Percentiles rank a stretch among this genome's conserved stretches.
phyloP scores from a whole-genome alignment of 805 yeast genomes.

The Spathaspora hagerdaliae region DNA sequence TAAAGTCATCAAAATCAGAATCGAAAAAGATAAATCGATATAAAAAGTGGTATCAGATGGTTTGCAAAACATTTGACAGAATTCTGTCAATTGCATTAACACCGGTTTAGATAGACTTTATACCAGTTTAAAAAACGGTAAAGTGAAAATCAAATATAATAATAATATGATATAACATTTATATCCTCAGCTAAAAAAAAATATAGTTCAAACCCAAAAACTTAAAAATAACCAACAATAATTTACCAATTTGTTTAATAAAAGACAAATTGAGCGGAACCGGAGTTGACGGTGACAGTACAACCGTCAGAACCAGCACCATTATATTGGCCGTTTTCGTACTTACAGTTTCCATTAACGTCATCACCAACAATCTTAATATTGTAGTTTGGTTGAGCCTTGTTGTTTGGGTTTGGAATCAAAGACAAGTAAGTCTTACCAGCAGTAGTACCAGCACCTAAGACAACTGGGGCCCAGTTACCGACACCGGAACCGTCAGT shows the following conservation, averaged over 20 bases:
- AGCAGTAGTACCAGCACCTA: conserved; percentile 83
- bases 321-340: conserved; percentile 72
- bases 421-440: conserved; percentile 76
- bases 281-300: conserved; percentile 63
- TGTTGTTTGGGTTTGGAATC: conserved; percentile 94
- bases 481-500: conserved; percentile 73
- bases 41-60: no score
- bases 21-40: no score
- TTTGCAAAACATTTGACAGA: no score
- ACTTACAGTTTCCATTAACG: conserved; percentile 66
- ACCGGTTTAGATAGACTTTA: no score
- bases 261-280: conserved; percentile 56
- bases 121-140: no score
- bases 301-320: conserved; percentile 72
- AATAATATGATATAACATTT: no score
- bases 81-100: no score
- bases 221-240: no score
- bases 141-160: no score
- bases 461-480: conserved; percentile 96
- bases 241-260: conserved; percentile 11
- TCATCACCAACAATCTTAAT: conserved; percentile 61
- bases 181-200: no score
- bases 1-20: no score
- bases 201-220: no score
- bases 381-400: conserved; percentile 51